Percentiles rank a stretch among this genome's conserved stretches.
phyloP scores from a whole-genome alignment of 352 stramenopile genomes.

The Globisporangium cederbergense region DNA sequence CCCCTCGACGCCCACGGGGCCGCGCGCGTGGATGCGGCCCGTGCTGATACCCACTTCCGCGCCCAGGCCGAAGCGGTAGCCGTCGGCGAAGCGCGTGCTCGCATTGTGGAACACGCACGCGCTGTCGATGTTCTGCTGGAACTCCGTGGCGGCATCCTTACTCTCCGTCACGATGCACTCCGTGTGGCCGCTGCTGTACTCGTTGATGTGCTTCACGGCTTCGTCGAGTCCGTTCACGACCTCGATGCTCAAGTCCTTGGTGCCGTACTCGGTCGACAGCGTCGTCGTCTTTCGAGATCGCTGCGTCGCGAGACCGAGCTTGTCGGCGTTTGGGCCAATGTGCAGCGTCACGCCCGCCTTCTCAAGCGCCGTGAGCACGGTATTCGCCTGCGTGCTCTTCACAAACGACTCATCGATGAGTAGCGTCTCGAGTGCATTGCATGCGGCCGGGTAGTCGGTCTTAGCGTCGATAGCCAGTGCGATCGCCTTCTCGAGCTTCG shows the following conservation, averaged over 20 bases:
- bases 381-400: constrained; percentile 58
- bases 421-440: constrained; percentile 97
- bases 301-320: constrained; percentile 49
- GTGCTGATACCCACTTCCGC: constrained; percentile 98
- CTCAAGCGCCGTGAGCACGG: constrained; percentile 82
- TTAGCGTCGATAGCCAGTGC: constrained; percentile 96
- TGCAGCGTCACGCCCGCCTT: constrained; percentile 92
- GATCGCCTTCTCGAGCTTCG: constrained; percentile 81
- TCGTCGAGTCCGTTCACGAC: constrained; percentile 88
- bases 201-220: constrained; percentile 95
- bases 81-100: constrained; percentile 94
- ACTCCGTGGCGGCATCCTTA: constrained; percentile 57
- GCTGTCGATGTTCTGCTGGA: constrained; percentile 90
- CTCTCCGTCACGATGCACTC: constrained; percentile 96
- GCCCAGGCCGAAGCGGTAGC: constrained; percentile 96
- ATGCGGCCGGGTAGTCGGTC: constrained; percentile 97
- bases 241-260: constrained; percentile 92
- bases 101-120: constrained; percentile 99
- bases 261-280: constrained; percentile 94
- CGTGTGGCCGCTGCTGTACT: constrained; percentile 95
- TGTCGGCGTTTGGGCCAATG: constrained; percentile 86
- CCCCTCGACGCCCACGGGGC: constrained; percentile 95
- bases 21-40: constrained; percentile 95
- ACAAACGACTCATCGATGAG: constrained; percentile 92
- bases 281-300: constrained; percentile 72